These are phyloP conservation scores for Chlorella sp. DNA, from an alignment of 139 green algal species.

Conservation along the genomic window DNA sequence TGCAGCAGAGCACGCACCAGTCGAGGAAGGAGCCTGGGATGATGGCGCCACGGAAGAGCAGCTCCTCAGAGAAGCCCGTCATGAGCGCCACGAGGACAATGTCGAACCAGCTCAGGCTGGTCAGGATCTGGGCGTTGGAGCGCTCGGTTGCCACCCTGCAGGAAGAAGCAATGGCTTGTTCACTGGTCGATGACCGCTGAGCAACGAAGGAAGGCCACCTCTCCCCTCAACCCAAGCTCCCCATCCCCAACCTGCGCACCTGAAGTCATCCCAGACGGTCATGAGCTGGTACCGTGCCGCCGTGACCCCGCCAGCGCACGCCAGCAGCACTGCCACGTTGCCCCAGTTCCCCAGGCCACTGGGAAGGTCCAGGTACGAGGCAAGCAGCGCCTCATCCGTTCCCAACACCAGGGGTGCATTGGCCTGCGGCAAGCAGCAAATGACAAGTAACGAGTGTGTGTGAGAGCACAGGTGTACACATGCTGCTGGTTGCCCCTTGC, in stretches of 20 bases:
- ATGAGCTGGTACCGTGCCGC: constrained; percentile 44
- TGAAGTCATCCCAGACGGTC: constrained; percentile 52
- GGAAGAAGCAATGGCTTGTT: too few species aligned
- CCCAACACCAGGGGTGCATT: constrained; percentile 20
- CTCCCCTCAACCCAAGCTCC: background rate
- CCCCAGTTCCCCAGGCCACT: constrained; percentile 8
- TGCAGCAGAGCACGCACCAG: constrained; percentile 35
- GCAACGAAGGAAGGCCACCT: too few species aligned
- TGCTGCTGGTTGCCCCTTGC: background rate
- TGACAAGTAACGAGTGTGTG: too few species aligned
- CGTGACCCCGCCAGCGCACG: constrained; percentile 51
- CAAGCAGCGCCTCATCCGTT: constrained; percentile 27
- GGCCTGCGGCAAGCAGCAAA: too few species aligned
- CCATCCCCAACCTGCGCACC: background rate
- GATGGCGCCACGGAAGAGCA: constrained; percentile 73
- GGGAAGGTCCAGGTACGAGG: constrained; percentile 27
- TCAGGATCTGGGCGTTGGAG: constrained; percentile 65
- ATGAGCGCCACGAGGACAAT: constrained; percentile 47
- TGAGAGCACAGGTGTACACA: too few species aligned
- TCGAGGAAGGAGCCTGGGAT: constrained; percentile 67
- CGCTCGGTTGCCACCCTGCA: constrained; percentile 41
- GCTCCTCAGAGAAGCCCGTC: constrained; percentile 60
- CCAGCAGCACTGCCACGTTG: constrained; percentile 20
- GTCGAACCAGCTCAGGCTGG: constrained; percentile 42
- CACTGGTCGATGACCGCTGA: too few species aligned